phyloP scores from a whole-genome alignment of 331 rosid species.

The Acacia concinna region DNA sequence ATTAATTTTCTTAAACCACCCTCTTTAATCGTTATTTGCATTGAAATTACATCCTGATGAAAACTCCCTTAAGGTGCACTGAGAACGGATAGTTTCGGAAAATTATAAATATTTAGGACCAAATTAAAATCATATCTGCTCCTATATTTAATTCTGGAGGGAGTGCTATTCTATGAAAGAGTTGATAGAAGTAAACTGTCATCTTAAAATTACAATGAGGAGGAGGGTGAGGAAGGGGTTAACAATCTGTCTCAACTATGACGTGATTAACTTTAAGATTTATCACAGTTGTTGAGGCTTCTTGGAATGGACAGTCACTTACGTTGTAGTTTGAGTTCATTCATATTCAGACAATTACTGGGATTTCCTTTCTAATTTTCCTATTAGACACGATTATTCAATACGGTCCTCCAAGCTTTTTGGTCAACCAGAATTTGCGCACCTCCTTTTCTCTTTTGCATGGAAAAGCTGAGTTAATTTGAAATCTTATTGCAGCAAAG shows the following conservation, averaged over 20 bases:
- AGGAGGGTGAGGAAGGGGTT: background rate
- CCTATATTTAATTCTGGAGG: background rate
- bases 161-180: background rate
- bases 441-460: background rate
- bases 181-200: slow-evolving; percentile 2
- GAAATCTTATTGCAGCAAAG: slow-evolving; percentile 38
- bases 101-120: too few species aligned
- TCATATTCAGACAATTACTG: background rate
- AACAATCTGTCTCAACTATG: background rate
- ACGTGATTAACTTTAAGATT: background rate
- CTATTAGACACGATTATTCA: background rate
- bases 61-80: background rate
- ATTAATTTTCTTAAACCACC: background rate
- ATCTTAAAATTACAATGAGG: background rate
- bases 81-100: background rate
- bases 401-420: background rate
- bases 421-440: background rate
- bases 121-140: too few species aligned
- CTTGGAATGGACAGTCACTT: too few species aligned
- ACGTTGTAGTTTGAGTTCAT: background rate
- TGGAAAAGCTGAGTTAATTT: slow-evolving; percentile 8
- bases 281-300: background rate
- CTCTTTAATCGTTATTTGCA: background rate
- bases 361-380: background rate
- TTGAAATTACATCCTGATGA: background rate